These are phyloP conservation scores for Arthrinium puccinioides DNA, from an alignment of 2,329 filamentous ascomycete genomes.

Conservation along the genomic window DNA sequence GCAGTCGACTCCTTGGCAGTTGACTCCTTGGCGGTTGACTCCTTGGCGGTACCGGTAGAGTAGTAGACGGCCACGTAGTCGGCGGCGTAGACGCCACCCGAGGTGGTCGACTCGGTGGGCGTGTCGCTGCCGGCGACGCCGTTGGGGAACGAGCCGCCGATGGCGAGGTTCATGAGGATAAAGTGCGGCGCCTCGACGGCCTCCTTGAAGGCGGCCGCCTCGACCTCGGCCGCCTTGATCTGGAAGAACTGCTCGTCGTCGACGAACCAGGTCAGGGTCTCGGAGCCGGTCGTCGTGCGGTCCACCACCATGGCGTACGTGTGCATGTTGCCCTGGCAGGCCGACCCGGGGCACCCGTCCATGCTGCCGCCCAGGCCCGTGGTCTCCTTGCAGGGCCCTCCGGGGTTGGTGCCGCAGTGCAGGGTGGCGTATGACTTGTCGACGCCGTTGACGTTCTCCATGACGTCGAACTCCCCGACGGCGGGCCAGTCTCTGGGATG, in stretches of 20 bases:
- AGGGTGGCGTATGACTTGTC: conserved; percentile 13
- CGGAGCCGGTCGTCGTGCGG: conserved; percentile 5
- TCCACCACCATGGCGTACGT: conserved; percentile 21
- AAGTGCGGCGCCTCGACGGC: conserved; percentile 17
- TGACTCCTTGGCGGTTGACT: neutral
- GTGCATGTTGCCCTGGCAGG: conserved; percentile 17
- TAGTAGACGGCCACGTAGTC: conserved; percentile 15
- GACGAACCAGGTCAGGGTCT: conserved; percentile 17
- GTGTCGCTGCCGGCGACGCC: conserved; percentile 16
- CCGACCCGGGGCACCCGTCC: conserved; percentile 2
- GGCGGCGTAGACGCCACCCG: conserved; percentile 9
- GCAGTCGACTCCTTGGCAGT: no score
- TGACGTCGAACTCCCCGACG: conserved; percentile 21
- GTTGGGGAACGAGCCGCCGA: conserved; percentile 20
- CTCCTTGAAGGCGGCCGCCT: conserved; percentile 14
- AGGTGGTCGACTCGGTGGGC: conserved; percentile 9
- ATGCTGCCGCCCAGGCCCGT: conserved; percentile 12
- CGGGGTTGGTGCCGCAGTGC: conserved; percentile 21
- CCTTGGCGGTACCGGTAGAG: neutral
- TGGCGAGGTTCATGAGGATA: conserved; percentile 19
- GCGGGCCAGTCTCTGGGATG: conserved; percentile 16
- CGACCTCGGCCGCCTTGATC: conserved; percentile 13
- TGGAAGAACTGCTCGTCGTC: conserved; percentile 13
- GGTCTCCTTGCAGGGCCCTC: conserved; percentile 21
- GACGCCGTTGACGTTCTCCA: conserved; percentile 21